Conservation (phyloP, 371 early-diverging fungal species). For the Mortierella sp. region DNA sequence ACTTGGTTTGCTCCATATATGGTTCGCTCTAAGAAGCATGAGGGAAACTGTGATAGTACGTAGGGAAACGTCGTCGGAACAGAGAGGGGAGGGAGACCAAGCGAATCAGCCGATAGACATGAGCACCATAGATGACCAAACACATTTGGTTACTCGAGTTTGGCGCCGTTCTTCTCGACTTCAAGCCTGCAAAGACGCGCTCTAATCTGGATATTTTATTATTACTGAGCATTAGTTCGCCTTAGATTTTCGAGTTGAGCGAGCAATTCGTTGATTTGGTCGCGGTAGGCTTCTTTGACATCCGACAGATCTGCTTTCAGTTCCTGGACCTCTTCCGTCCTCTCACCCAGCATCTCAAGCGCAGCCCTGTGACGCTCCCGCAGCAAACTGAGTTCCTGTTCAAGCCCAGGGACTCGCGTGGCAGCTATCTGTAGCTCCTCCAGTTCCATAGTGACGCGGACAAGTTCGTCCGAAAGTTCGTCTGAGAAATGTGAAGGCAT, state of each 20-base stretch:
- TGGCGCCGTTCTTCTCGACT: too few species aligned
- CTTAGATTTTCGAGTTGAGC: slow-evolving; percentile 23
- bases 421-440: slow-evolving; percentile 65
- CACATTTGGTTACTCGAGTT: too few species aligned
- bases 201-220: too few species aligned
- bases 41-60: too few species aligned
- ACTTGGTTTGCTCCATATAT: too few species aligned
- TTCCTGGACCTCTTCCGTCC: slow-evolving; percentile 88
- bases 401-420: slow-evolving; percentile 39
- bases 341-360: slow-evolving; percentile 89
- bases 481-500: slow-evolving; percentile 56
- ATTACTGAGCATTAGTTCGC: slow-evolving; percentile 3
- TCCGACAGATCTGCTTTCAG: slow-evolving; percentile 84
- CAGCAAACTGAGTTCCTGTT: slow-evolving; percentile 46
- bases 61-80: too few species aligned
- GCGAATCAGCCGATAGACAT: too few species aligned
- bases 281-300: slow-evolving; percentile 80
- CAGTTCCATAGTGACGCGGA: slow-evolving; percentile 69
- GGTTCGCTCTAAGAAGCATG: too few species aligned
- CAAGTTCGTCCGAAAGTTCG: slow-evolving; percentile 80
- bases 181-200: too few species aligned
- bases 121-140: too few species aligned
- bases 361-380: slow-evolving; percentile 76
- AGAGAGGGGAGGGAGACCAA: too few species aligned
- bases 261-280: slow-evolving; percentile 77